A percentile compares a stretch with the other conserved stretches of the same genome.
Evolutionary conservation across 2,329 filamentous ascomycete genomes (phyloP).

Genomic region (Tolypocladium inflatum): DNA sequence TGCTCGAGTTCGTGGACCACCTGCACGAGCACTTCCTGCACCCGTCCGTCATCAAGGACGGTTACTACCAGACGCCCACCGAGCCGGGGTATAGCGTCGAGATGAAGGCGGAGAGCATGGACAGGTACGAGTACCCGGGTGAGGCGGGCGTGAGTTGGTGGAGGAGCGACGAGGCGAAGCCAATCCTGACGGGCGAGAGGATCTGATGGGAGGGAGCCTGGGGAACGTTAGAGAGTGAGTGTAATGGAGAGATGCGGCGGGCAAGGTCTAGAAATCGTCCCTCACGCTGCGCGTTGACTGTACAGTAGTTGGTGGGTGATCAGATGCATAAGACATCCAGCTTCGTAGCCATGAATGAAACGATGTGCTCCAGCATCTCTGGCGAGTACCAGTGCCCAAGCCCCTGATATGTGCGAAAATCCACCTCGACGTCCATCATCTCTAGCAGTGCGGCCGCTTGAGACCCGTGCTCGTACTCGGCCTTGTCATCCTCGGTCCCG

Average conservation of each 20-base stretch:
- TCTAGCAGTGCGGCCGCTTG: conserved; percentile 22
- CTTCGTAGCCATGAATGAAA: conserved; percentile 16
- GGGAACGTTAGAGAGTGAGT: background rate
- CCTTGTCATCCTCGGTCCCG: conserved; percentile 29
- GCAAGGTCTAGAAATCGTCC: background rate
- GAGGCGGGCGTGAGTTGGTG: conserved; percentile 76
- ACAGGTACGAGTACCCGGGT: conserved; percentile 66
- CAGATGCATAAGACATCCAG: background rate
- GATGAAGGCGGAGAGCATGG: conserved; percentile 88
- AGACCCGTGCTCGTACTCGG: conserved; percentile 25
- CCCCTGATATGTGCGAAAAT: conserved; percentile 27
- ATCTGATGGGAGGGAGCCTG: conserved; percentile 15
- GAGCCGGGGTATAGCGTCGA: conserved; percentile 85
- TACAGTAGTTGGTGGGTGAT: background rate
- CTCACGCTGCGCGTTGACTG: background rate
- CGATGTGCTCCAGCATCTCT: conserved; percentile 29
- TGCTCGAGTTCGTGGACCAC: conserved; percentile 89
- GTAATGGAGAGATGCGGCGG: background rate
- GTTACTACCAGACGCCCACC: conserved; percentile 78
- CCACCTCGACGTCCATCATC: conserved; percentile 21
- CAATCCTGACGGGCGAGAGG: conserved; percentile 57
- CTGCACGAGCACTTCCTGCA: conserved; percentile 88
- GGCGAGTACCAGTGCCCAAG: conserved; percentile 36
- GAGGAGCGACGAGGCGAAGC: conserved; percentile 68
- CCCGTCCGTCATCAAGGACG: conserved; percentile 69